Evolutionary conservation across 2,329 filamentous ascomycete genomes (phyloP).

Genomic region (Sporothrix variecibatus): DNA sequence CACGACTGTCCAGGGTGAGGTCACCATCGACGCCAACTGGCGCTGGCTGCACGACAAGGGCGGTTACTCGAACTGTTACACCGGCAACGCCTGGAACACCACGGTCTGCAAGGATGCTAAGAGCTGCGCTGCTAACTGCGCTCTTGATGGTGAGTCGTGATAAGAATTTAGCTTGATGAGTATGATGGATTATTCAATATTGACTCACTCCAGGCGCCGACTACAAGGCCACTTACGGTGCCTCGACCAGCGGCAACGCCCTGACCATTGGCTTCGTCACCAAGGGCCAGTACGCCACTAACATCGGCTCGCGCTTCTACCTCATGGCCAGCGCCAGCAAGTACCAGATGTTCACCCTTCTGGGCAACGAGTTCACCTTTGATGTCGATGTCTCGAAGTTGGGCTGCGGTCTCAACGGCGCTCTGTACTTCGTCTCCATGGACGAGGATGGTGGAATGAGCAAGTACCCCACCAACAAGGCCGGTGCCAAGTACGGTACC

Average conservation of each 20-base stretch:
- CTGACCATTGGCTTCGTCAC: constrained; percentile 53
- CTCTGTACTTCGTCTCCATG: constrained; percentile 56
- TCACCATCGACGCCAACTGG: constrained; percentile 60
- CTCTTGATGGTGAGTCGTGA: constrained; percentile 48
- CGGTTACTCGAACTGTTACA: constrained; percentile 54
- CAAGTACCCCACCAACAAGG: constrained; percentile 48
- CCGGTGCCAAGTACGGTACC: constrained; percentile 55
- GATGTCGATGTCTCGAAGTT: constrained; percentile 65
- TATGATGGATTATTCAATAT: not conserved
- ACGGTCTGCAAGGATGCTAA: constrained; percentile 50
- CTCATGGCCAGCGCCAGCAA: constrained; percentile 38
- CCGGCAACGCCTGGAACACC: constrained; percentile 50
- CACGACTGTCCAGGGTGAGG: constrained; percentile 48
- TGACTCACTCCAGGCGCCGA: constrained; percentile 41
- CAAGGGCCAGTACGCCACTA: constrained; percentile 42
- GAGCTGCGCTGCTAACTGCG: constrained; percentile 57
- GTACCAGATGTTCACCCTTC: constrained; percentile 55
- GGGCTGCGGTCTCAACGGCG: constrained; percentile 61
- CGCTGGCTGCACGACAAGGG: constrained; percentile 55
- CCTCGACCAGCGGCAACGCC: constrained; percentile 50
- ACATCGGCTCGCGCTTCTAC: constrained; percentile 42
- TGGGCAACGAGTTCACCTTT: constrained; percentile 64
- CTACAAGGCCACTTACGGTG: constrained; percentile 55
- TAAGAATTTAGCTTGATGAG: not conserved
- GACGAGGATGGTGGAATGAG: constrained; percentile 51